These are phyloP conservation scores for Lizonia empirigonia DNA, from an alignment of 2,329 filamentous ascomycete species.

Conservation along the genomic window DNA sequence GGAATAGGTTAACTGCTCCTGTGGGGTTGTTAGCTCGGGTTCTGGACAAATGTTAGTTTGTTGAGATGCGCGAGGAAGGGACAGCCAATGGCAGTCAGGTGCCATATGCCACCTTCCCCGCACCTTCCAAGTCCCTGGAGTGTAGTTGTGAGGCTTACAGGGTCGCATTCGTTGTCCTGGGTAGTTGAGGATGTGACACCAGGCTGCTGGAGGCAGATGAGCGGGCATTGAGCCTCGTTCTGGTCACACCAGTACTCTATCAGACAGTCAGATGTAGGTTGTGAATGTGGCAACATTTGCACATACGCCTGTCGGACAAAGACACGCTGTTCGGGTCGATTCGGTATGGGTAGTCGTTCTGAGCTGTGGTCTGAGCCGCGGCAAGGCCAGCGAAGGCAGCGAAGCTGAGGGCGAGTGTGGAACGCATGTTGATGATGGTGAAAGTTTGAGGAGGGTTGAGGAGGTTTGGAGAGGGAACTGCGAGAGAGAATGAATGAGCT, in stretches of 20 bases:
- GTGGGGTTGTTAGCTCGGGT: conserved; percentile 4
- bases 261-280: conserved; percentile 24
- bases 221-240: conserved; percentile 68
- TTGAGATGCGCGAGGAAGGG: conserved; percentile 4
- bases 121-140: neutral
- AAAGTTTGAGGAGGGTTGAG: conserved; percentile 12
- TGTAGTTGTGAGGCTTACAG: conserved; percentile 52
- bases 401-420: conserved; percentile 58
- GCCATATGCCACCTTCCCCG: no score
- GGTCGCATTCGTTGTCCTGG: conserved; percentile 68
- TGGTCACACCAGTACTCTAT: conserved; percentile 68
- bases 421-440: conserved; percentile 50
- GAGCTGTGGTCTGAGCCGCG: conserved; percentile 51
- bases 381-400: conserved; percentile 59
- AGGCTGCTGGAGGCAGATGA: conserved; percentile 71
- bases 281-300: neutral
- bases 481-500: conserved; percentile 6
- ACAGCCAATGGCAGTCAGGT: conserved; percentile 1
- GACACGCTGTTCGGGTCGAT: conserved; percentile 69
- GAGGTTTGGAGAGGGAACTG: conserved; percentile 5
- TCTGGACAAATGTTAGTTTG: conserved; percentile 4
- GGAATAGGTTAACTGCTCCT: conserved; percentile 65
- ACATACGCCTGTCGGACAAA: conserved; percentile 59
- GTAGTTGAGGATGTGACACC: conserved; percentile 53
- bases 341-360: conserved; percentile 48